Conservation (phyloP, 306 rosid genomes). For the Bauhinia variegata region DNA sequence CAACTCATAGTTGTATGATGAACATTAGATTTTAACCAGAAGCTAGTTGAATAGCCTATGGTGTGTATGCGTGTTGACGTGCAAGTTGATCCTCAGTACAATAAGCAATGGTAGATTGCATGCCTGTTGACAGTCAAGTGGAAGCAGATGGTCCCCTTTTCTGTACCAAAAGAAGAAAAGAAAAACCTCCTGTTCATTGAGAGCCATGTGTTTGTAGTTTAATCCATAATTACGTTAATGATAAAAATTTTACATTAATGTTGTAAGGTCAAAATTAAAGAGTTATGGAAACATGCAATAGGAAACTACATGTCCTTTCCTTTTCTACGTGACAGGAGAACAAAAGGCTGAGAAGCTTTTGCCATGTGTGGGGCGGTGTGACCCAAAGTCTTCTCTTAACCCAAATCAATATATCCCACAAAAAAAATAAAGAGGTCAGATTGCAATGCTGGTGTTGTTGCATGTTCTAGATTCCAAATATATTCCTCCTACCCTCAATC, state of each 20-base stretch:
- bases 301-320: background rate
- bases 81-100: background rate
- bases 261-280: no score
- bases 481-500: constrained; percentile 45
- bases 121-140: no score
- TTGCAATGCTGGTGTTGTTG: constrained; percentile 28
- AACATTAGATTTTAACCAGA: no score
- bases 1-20: no score
- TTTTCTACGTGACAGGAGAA: constrained; percentile 33
- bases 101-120: no score
- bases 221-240: no score
- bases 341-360: constrained; percentile 32
- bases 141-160: no score
- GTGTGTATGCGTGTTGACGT: background rate
- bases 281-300: constrained; percentile 8
- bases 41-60: no score
- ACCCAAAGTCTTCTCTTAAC: constrained; percentile 40
- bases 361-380: constrained; percentile 55
- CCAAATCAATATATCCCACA: constrained; percentile 34
- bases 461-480: constrained; percentile 52
- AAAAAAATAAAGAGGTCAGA: constrained; percentile 35
- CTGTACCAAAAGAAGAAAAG: no score
- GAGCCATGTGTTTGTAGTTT: no score
- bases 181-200: no score
- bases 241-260: no score